phyloP scores from a whole-genome alignment of 2,329 filamentous ascomycete genomes.

The Aspergillus aculeatinus region DNA sequence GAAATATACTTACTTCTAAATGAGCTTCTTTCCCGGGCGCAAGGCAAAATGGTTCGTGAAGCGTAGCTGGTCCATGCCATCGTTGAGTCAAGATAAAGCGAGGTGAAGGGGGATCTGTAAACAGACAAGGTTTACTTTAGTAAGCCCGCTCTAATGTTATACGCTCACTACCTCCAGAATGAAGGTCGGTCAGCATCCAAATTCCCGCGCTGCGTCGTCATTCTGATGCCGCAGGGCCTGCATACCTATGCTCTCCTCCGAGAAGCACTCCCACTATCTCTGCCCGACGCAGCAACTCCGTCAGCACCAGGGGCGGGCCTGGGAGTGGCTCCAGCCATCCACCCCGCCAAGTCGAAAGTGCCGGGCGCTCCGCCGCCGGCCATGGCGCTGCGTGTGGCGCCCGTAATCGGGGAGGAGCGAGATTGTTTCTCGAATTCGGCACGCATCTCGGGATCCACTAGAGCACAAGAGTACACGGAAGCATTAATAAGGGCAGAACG shows the following conservation, averaged over 20 bases:
- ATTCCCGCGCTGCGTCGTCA: neutral
- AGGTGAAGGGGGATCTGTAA: neutral
- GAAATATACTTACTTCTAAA: too few species aligned
- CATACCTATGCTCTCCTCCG: neutral
- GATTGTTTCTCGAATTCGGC: slow-evolving; percentile 91
- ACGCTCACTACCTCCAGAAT: neutral
- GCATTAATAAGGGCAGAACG: neutral
- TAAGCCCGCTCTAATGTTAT: neutral
- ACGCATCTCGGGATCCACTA: slow-evolving; percentile 95
- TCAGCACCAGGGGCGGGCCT: slow-evolving; percentile 24
- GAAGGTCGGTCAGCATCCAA: too few species aligned
- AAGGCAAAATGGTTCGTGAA: too few species aligned
- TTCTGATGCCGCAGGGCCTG: neutral
- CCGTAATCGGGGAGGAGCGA: slow-evolving; percentile 68
- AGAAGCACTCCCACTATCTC: slow-evolving; percentile 30
- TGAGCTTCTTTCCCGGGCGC: too few species aligned
- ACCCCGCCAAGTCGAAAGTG: slow-evolving; percentile 67
- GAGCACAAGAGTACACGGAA: neutral
- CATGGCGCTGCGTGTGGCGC: slow-evolving; percentile 59
- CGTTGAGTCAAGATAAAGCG: neutral
- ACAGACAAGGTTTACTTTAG: neutral
- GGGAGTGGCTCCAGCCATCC: slow-evolving; percentile 60
- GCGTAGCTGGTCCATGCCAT: too few species aligned
- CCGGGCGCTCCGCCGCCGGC: slow-evolving; percentile 56
- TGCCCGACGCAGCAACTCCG: slow-evolving; percentile 22